These are phyloP conservation scores for Oenanthe javanica DNA, from an alignment of 140 eudicot species.

Conservation along the genomic window DNA sequence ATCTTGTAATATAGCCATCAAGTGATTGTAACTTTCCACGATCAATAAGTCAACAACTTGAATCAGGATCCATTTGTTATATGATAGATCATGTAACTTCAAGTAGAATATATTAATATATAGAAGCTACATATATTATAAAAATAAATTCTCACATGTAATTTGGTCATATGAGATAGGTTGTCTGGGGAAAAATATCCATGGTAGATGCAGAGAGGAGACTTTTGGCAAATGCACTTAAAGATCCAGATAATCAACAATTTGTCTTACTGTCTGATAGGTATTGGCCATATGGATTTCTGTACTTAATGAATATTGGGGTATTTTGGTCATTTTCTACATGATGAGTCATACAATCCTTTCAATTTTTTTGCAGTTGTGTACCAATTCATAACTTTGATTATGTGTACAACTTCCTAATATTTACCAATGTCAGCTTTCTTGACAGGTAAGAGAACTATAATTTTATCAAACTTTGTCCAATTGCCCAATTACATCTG, in stretches of 20 bases:
- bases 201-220: slow-evolving; percentile 68
- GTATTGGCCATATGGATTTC: slow-evolving; percentile 21
- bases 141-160: background rate
- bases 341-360: background rate
- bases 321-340: background rate
- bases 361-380: slow-evolving; percentile 35
- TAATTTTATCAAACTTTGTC: background rate
- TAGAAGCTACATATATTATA: background rate
- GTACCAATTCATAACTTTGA: slow-evolving; percentile 60
- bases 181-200: slow-evolving; percentile 62
- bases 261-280: slow-evolving; percentile 63
- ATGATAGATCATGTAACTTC: too few species aligned
- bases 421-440: slow-evolving; percentile 57
- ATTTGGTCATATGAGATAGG: slow-evolving; percentile 22
- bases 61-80: background rate
- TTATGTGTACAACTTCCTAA: slow-evolving; percentile 57
- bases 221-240: slow-evolving; percentile 49
- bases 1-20: background rate
- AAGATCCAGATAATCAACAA: slow-evolving; percentile 58
- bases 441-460: slow-evolving; percentile 49
- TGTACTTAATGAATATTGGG: background rate
- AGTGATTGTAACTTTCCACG: background rate
- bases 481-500: background rate
- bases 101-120: background rate
- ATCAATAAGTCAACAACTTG: background rate